Evolutionary conservation across 768 basidiomycete genomes (phyloP).

Genomic region (Phaffia tasmanica): DNA sequence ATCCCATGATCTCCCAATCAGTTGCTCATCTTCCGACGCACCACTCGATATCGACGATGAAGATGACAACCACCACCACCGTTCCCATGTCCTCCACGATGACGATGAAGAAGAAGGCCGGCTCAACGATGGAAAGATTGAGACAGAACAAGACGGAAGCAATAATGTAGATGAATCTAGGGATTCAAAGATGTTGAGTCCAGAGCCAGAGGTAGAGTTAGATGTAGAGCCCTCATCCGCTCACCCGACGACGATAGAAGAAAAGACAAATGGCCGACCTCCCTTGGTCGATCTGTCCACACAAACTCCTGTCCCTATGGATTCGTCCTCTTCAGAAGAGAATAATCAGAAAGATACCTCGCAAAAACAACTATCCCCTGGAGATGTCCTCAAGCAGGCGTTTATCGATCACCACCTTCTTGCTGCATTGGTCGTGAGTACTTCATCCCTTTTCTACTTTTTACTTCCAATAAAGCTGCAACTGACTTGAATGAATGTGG

Average conservation of each 20-base stretch:
- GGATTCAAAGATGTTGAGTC: not conserved
- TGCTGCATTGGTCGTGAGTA: slow-evolving; percentile 61
- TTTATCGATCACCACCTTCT: slow-evolving; percentile 67
- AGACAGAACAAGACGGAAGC: not conserved
- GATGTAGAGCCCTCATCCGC: not conserved
- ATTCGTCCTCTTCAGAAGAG: slow-evolving; percentile 27
- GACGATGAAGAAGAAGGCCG: slow-evolving; percentile 51
- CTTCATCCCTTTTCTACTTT: not conserved
- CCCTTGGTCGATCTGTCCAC: not conserved
- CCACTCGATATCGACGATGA: slow-evolving; percentile 2
- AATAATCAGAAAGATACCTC: not conserved
- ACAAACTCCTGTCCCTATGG: slow-evolving; percentile 8
- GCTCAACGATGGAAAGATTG: slow-evolving; percentile 43
- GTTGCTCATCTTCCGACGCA: slow-evolving; percentile 5
- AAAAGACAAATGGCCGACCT: not conserved
- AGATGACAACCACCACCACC: slow-evolving; percentile 43
- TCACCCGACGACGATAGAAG: not conserved
- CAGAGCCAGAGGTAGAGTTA: not conserved
- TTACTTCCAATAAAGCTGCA: too few species aligned
- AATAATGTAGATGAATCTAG: slow-evolving; percentile 11
- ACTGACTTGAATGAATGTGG: too few species aligned
- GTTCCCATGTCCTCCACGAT: slow-evolving; percentile 46
- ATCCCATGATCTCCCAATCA: slow-evolving; percentile 19
- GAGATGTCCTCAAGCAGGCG: slow-evolving; percentile 66
- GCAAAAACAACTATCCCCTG: slow-evolving; percentile 38